These are phyloP conservation scores for Xylaria telfairii DNA, from an alignment of 495 filamentous ascomycete genomes.

Conservation along the genomic window DNA sequence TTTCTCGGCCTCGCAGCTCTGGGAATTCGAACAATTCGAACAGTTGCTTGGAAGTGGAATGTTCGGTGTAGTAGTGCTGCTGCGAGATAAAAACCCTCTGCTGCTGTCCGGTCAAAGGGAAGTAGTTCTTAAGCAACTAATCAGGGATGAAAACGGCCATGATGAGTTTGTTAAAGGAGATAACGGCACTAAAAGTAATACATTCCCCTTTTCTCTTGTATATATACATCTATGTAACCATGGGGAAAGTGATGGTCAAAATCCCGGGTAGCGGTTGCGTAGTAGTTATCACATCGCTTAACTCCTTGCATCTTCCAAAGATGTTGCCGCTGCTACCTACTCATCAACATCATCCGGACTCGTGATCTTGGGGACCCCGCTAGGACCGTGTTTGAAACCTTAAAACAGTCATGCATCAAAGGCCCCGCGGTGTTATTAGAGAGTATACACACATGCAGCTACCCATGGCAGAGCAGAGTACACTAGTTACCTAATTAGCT, in stretches of 20 bases:
- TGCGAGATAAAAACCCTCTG: not conserved
- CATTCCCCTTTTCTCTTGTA: not conserved
- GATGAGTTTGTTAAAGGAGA: not conserved
- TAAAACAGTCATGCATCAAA: not conserved
- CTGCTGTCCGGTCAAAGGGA: not conserved
- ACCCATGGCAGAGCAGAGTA: no score
- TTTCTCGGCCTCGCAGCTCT: not conserved
- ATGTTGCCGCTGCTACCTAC: not conserved
- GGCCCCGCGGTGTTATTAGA: not conserved
- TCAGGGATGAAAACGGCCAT: not conserved
- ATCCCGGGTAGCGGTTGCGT: not conserved
- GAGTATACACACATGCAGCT: no score
- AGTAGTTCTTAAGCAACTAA: not conserved
- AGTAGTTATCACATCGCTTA: not conserved
- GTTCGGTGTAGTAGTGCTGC: not conserved
- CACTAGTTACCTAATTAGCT: not conserved
- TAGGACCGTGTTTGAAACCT: not conserved
- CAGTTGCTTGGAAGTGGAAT: not conserved
- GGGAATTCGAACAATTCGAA: not conserved
- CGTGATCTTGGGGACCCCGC: not conserved
- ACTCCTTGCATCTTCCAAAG: not conserved
- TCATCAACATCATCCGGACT: not conserved
- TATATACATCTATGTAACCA: not conserved
- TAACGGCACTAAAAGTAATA: not conserved
- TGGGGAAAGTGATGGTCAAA: not conserved